Conservation (phyloP, 2,329 filamentous ascomycete species). For the Keithomyces neogunnii region DNA sequence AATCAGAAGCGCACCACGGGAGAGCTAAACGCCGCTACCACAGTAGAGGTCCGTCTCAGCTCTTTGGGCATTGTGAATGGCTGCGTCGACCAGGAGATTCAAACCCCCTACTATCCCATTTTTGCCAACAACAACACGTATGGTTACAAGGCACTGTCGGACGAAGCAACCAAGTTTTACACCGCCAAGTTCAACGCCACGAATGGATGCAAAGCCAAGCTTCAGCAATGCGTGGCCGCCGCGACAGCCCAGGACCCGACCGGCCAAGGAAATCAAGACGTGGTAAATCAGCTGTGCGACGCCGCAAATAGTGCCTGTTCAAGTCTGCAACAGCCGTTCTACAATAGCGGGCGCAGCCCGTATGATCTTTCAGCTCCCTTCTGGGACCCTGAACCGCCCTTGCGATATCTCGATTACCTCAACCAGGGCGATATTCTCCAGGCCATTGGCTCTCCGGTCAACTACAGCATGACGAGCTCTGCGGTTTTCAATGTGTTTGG, state of each 20-base stretch:
- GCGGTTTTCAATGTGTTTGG: constrained; percentile 39
- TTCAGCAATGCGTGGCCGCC: constrained; percentile 41
- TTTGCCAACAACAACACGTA: constrained; percentile 61
- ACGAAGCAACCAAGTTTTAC: constrained; percentile 41
- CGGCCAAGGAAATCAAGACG: constrained; percentile 28
- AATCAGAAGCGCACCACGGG: constrained; percentile 48
- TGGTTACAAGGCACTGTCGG: constrained; percentile 47
- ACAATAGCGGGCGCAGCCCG: constrained; percentile 42
- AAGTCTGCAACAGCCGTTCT: constrained; percentile 50
- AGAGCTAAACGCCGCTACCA: constrained; percentile 36
- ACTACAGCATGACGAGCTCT: constrained; percentile 44
- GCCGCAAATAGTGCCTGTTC: constrained; percentile 35
- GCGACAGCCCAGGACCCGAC: constrained; percentile 29
- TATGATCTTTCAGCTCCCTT: constrained; percentile 53
- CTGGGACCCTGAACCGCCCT: constrained; percentile 54
- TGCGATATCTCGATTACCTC: constrained; percentile 55
- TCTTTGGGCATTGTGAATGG: constrained; percentile 66
- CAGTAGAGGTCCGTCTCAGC: constrained; percentile 50
- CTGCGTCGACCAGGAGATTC: constrained; percentile 55
- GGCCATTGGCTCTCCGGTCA: constrained; percentile 54
- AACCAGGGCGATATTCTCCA: constrained; percentile 49
- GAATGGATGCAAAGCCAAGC: constrained; percentile 44
- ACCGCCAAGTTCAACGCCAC: constrained; percentile 19
- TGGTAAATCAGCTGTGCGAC: constrained; percentile 39
- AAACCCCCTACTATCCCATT: constrained; percentile 46